phyloP scores from a whole-genome alignment of 2,329 filamentous ascomycete species.

The Elsinoe arachidis region DNA sequence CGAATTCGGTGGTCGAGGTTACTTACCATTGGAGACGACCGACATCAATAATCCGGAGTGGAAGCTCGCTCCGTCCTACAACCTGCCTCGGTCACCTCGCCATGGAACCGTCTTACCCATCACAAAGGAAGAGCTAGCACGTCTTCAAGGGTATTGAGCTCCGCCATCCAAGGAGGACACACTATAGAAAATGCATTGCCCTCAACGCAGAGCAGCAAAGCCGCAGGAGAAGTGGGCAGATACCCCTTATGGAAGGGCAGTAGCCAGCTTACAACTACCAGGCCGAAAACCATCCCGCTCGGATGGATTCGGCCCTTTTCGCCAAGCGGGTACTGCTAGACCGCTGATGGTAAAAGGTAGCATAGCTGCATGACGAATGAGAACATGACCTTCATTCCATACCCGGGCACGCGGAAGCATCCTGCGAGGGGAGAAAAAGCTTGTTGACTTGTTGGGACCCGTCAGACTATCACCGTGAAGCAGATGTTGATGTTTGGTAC shows the following conservation, averaged over 20 bases:
- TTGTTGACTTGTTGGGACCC: not conserved
- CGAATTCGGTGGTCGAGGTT: conserved; percentile 44
- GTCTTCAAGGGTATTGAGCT: conserved; percentile 21
- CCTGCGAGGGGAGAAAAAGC: not conserved
- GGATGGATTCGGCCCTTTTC: too few species aligned
- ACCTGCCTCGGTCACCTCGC: conserved; percentile 41
- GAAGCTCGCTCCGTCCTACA: conserved; percentile 40
- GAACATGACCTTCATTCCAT: too few species aligned
- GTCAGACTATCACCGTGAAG: not conserved
- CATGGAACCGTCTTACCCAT: conserved; percentile 48
- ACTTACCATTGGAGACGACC: conserved; percentile 45
- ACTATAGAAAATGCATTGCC: not conserved
- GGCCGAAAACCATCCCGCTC: too few species aligned
- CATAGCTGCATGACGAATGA: too few species aligned
- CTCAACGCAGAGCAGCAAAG: not conserved
- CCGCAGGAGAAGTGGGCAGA: too few species aligned
- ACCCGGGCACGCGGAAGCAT: too few species aligned
- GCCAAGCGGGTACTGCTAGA: too few species aligned
- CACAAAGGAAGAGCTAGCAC: conserved; percentile 38
- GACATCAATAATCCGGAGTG: conserved; percentile 43
- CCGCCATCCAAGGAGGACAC: not conserved
- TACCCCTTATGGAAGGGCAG: too few species aligned
- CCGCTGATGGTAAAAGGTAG: too few species aligned
- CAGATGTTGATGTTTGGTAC: not conserved
- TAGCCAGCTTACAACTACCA: too few species aligned